Percentiles rank a stretch among this genome's conserved stretches.
Conservation (phyloP, 2,329 filamentous ascomycete species). For the Sclerotiophoma versabilis region DNA sequence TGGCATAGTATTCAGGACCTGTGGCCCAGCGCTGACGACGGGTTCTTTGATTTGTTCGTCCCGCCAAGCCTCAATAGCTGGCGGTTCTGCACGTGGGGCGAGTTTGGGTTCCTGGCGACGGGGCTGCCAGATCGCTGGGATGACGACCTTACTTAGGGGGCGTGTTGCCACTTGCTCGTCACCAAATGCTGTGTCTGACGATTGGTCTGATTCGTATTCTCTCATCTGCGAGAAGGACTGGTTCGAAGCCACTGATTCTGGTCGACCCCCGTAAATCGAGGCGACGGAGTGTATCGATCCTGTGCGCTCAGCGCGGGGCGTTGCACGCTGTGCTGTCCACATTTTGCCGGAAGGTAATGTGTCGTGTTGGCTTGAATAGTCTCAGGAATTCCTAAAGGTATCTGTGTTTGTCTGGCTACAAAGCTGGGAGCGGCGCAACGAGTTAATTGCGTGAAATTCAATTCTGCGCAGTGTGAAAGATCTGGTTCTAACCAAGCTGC, state of each 20-base stretch:
- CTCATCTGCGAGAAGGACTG: constrained; percentile 28
- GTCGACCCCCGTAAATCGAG: constrained; percentile 36
- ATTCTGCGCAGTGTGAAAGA: background rate
- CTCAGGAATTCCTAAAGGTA: too few species aligned
- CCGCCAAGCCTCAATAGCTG: constrained; percentile 26
- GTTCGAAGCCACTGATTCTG: constrained; percentile 35
- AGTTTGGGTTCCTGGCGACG: constrained; percentile 20
- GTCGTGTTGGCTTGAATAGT: background rate
- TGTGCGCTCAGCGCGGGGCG: constrained; percentile 37
- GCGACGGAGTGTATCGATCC: constrained; percentile 41
- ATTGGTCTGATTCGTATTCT: constrained; percentile 45
- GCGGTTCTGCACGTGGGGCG: background rate
- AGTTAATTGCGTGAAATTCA: background rate
- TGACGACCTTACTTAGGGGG: constrained; percentile 22
- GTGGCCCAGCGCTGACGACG: constrained; percentile 20
- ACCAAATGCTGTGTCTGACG: constrained; percentile 38
- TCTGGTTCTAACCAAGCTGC: background rate
- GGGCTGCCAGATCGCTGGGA: constrained; percentile 41
- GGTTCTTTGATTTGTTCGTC: constrained; percentile 8
- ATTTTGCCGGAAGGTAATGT: constrained; percentile 23
- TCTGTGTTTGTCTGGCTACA: background rate
- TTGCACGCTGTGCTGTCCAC: constrained; percentile 43
- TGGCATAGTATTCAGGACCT: constrained; percentile 24
- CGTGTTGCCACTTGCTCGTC: constrained; percentile 31
- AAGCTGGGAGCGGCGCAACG: background rate